These are phyloP conservation scores for Arctostaphylos glauca DNA, from an alignment of 148 eudicot species.

Conservation along the genomic window DNA sequence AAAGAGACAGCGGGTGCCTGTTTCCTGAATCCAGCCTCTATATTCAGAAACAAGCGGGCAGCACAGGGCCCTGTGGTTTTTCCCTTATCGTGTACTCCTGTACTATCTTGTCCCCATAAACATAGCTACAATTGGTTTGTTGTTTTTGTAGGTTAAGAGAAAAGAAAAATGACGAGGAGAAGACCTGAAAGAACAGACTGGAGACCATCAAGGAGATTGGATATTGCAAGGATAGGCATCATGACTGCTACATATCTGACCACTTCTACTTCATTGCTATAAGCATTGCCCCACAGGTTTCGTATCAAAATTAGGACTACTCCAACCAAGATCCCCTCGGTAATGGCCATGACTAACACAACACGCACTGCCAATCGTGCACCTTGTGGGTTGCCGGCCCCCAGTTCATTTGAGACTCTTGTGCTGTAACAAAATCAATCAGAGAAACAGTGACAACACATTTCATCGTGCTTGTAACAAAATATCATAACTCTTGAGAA, in stretches of 20 bases:
- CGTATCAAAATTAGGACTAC: conserved; percentile 44
- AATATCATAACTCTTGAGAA: neutral
- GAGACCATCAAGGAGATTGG: conserved; percentile 66
- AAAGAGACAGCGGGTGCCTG: too few relatives aligned
- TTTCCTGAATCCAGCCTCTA: too few relatives aligned
- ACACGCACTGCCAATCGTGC: conserved; percentile 57
- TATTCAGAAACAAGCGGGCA: too few relatives aligned
- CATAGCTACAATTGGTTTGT: too few relatives aligned
- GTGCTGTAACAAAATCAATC: conserved; percentile 34
- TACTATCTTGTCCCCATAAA: too few relatives aligned
- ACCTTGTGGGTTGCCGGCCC: conserved; percentile 55
- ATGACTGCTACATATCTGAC: conserved; percentile 57
- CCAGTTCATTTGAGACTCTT: conserved; percentile 72
- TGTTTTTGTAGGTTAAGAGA: neutral
- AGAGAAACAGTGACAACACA: too few relatives aligned
- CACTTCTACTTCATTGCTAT: conserved; percentile 62
- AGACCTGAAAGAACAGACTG: conserved; percentile 73
- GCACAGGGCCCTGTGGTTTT: too few relatives aligned
- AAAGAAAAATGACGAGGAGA: neutral
- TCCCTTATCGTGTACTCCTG: too few relatives aligned
- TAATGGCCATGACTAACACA: conserved; percentile 42
- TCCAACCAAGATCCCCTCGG: conserved; percentile 55
- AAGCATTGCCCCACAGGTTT: conserved; percentile 65
- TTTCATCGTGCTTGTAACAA: neutral
- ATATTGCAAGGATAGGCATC: conserved; percentile 64